These are phyloP conservation scores for Monosporozyma aquatica DNA, from an alignment of 805 yeast genomes.

Conservation along the genomic window DNA sequence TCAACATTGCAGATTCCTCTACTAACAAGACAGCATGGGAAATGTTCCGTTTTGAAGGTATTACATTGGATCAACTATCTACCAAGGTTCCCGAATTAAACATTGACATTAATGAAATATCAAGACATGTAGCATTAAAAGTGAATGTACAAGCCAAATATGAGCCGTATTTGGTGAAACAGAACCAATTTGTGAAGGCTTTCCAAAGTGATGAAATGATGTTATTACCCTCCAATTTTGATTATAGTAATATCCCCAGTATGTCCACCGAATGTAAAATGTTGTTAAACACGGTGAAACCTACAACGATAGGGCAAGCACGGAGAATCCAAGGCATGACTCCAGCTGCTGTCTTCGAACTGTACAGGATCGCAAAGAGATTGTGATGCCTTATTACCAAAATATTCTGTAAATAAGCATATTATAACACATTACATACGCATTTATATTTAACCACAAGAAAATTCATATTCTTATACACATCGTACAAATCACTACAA, in stretches of 20 bases:
- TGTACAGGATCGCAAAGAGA: conserved; percentile 34
- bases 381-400: too few relatives aligned
- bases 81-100: conserved; percentile 32
- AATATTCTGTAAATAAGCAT: conserved; percentile 1
- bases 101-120: conserved; percentile 22
- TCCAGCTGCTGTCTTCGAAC: conserved; percentile 81
- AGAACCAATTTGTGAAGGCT: conserved; percentile 60
- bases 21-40: conserved; percentile 59
- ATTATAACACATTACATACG: too few relatives aligned
- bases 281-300: conserved; percentile 64
- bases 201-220: conserved; percentile 77
- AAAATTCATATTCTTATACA: too few relatives aligned
- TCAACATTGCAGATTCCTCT: conserved; percentile 46
- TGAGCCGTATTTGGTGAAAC: conserved; percentile 69
- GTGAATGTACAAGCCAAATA: conserved; percentile 75
- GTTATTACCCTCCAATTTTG: conserved; percentile 56
- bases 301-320: conserved; percentile 91
- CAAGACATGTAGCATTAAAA: conserved; percentile 45
- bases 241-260: conserved; percentile 50
- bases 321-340: conserved; percentile 91
- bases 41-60: conserved; percentile 48
- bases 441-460: too few relatives aligned
- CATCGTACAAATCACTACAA: too few relatives aligned
- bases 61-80: conserved; percentile 22
- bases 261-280: conserved; percentile 70